phyloP scores from a whole-genome alignment of 192 early-diverging fungal species.

The Mortierella hygrophila region DNA sequence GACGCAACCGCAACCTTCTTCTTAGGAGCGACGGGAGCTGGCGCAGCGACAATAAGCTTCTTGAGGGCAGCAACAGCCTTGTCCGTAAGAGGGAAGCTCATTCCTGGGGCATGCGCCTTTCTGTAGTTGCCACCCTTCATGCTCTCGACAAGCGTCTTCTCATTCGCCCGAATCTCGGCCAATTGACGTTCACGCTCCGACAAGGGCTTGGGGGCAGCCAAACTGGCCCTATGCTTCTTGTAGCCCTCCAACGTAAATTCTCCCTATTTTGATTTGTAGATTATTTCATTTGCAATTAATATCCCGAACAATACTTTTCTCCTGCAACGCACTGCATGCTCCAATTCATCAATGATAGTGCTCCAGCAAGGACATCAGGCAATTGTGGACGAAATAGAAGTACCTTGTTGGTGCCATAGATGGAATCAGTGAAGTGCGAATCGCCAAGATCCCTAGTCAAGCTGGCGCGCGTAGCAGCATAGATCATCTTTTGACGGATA shows the following conservation, averaged over 20 bases:
- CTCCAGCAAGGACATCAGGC: not conserved
- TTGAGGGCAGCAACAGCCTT: constrained; percentile 72
- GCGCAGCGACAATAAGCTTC: constrained; percentile 58
- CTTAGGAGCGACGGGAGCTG: not conserved
- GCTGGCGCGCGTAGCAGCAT: constrained; percentile 87
- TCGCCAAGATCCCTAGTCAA: constrained; percentile 86
- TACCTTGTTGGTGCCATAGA: constrained; percentile 83
- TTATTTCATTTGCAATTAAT: constrained; percentile 3
- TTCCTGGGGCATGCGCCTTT: constrained; percentile 74
- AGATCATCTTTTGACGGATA: constrained; percentile 95
- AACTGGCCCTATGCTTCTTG: constrained; percentile 68
- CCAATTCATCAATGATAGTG: not conserved
- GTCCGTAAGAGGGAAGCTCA: constrained; percentile 72
- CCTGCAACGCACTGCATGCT: not conserved
- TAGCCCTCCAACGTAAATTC: constrained; percentile 80
- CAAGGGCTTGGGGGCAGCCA: constrained; percentile 80
- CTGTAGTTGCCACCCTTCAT: constrained; percentile 70
- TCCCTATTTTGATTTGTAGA: constrained; percentile 33
- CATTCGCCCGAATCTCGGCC: constrained; percentile 72
- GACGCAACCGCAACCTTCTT: constrained; percentile 11
- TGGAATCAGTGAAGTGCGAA: constrained; percentile 81
- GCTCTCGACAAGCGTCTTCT: constrained; percentile 54
- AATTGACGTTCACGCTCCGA: constrained; percentile 89
- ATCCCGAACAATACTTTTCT: not conserved
- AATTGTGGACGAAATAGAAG: not conserved